Evolutionary conservation across 2,329 filamentous ascomycete genomes (phyloP), one percentile per base, ranked within the genome.

Genomic region (Xylariaceae sp.): DNA sequence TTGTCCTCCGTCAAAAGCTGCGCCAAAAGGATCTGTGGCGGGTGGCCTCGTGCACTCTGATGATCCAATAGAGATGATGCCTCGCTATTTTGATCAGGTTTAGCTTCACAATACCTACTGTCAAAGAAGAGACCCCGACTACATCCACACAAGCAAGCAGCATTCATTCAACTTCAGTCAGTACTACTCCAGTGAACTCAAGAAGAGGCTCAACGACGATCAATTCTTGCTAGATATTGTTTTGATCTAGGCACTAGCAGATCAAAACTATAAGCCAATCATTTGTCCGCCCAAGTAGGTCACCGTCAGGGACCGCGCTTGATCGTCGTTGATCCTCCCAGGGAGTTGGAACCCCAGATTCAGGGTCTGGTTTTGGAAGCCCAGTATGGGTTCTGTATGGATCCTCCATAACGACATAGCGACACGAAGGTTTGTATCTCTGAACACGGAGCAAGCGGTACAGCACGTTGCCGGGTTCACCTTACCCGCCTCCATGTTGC

Each of bases 201-300:
- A n/a, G n/a, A 56, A 45, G 46, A 56, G 53, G 57, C 53, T 60
- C 48, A 50, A 57, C 36, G 43, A 41, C 16, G 47, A 56, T 53
- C 44, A 12, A 16, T 17, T 19, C 3, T 44, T 29, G 21, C 43
- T 14, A 23, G 29, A 48, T 26, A 31, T 11, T 21, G 4, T 34
- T 31, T 24, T 8, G n/a, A 19, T 17, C 28, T 28, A 3, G 9
- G 47, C 3, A 34, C 28, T 34, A 23, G 34, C 9, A 36, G 14
- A 17, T 47, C 23, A 19, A 34, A 2, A 23, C 12, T 12, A 40
- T 44, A 36, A 36, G 28, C 50, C 44, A 58, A 49, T 58, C 39
- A 40, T n/a, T n/a, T 9, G 23, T 48, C 16, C 19, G 12, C 37
- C 6, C 21, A 28, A 9, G n/a, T 31, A 26, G n/a, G n/a, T n/a